A percentile compares a stretch with the other conserved stretches of the same genome.
phyloP scores from a whole-genome alignment of 352 stramenopile species.

The Pythium aristosporum region DNA sequence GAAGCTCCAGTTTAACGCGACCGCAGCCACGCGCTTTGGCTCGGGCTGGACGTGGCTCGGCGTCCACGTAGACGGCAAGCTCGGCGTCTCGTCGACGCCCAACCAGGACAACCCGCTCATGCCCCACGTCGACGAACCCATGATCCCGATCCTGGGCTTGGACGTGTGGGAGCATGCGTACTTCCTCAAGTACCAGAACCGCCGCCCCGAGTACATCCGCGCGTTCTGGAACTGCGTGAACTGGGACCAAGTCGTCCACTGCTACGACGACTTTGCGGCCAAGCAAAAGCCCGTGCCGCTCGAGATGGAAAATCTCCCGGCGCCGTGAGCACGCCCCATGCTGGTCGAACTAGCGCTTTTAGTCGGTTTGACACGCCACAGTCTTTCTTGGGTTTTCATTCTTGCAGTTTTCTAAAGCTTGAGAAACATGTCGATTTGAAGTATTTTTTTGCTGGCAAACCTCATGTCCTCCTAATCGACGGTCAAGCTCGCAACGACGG shows the following conservation, averaged over 20 bases:
- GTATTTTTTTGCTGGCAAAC: neutral
- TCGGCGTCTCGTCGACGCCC: slow-evolving; percentile 85
- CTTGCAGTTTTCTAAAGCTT: neutral
- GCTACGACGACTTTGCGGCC: slow-evolving; percentile 57
- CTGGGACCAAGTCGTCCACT: slow-evolving; percentile 61
- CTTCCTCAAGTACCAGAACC: slow-evolving; percentile 91
- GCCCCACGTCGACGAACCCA: slow-evolving; percentile 32
- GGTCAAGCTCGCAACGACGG: neutral
- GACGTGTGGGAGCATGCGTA: slow-evolving; percentile 90
- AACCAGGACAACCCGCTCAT: slow-evolving; percentile 84
- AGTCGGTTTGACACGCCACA: too few species aligned
- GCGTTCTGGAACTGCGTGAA: slow-evolving; percentile 93
- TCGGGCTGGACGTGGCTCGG: slow-evolving; percentile 64
- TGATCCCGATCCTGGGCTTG: slow-evolving; percentile 81
- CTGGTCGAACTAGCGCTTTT: neutral
- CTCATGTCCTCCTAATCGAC: neutral
- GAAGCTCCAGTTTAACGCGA: slow-evolving; percentile 52
- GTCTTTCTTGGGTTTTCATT: neutral
- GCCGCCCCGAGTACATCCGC: slow-evolving; percentile 85
- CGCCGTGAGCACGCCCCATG: neutral
- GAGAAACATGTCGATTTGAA: neutral
- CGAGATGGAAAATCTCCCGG: slow-evolving; percentile 33
- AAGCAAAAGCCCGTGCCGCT: slow-evolving; percentile 46
- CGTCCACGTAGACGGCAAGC: slow-evolving; percentile 45
- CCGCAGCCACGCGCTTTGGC: slow-evolving; percentile 56